phyloP scores from a whole-genome alignment of 2,329 filamentous ascomycete genomes.

The Fusarium solani-melongenae region DNA sequence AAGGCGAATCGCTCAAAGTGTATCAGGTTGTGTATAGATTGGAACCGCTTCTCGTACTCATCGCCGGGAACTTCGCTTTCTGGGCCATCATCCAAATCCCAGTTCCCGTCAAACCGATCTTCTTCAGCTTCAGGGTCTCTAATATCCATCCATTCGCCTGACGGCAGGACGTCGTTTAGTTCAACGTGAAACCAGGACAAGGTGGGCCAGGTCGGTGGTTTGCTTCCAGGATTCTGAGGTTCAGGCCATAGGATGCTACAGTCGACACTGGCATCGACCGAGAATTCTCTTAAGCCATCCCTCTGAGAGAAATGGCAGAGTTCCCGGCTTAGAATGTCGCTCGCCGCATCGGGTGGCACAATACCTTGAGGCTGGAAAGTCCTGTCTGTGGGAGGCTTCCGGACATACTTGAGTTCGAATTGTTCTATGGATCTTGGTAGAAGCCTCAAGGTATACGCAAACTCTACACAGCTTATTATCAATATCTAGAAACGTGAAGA shows the following conservation, averaged over 20 bases:
- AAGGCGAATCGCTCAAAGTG: conserved; percentile 2
- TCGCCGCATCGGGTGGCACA: not conserved
- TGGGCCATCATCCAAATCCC: not conserved
- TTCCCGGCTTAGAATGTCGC: conserved; percentile 3
- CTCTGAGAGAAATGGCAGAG: conserved; percentile 1
- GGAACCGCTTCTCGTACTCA: not conserved
- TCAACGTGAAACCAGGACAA: not conserved
- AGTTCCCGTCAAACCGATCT: not conserved
- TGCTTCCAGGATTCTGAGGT: not conserved
- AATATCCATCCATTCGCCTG: conserved; percentile 5
- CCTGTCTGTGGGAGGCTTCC: not conserved
- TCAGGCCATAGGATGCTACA: conserved; percentile 12
- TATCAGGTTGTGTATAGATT: not conserved
- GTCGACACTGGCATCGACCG: conserved; percentile 11
- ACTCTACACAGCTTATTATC: not conserved
- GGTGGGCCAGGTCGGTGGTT: not conserved
- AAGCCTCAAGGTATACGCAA: not conserved
- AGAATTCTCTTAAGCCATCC: not conserved
- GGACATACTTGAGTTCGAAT: conserved; percentile 5
- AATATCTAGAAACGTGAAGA: not conserved
- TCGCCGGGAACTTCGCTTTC: not conserved
- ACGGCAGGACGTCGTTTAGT: conserved; percentile 1
- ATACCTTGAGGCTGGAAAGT: not conserved
- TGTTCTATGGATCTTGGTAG: conserved; percentile 2
- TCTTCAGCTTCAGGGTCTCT: not conserved